Evolutionary conservation across 257 asterid genomes (phyloP), one percentile per base, ranked within the genome.

Genomic region (Galeopsis tetrahit): DNA sequence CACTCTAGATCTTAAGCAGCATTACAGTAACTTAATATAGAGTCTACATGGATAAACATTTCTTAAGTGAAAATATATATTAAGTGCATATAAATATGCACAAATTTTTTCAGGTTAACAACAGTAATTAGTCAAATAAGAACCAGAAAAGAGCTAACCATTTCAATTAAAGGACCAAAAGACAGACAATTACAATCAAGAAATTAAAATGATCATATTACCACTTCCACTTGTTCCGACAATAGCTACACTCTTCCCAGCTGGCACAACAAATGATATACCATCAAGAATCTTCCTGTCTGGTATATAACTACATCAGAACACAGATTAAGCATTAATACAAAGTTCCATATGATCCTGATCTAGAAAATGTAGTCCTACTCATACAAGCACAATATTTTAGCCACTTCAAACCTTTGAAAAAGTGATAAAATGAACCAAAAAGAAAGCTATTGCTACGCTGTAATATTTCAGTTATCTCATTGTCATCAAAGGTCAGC

Each of bases 171-270:
- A 33, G 56, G 53, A 62, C 57, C 69, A 61, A 40, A 77, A 64
- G 15, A 21, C 68, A 34, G 32, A 46, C n/a, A 34, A 36, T 31
- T 73, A 44, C 63, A 48, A 57, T 69, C 68, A 44, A 72, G 39
- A 78, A 66, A 69, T 68, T 62, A 11, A 34, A 73, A 69, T 32
- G 48, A 74, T 34, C 10, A 10, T 52, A 63, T 84, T 87, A 95
- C 99, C 99, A 81, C 98, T 92, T 68, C 99, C 99, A 85, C 99
- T 95, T 58, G 99, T 91, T 77, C 99, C 99, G 73, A 95, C 99
- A 66, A 95, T 92, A 86, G 99, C 99, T 21, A 95, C 97, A 81
- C 99, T 95, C 82, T 86, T 92, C 48, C 99, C 99, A 73, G 99
- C 96, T 63, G 99, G 98, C 70, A 95, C 93, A 66, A 74, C 78